A percentile compares a stretch with the other conserved stretches of the same genome.
phyloP scores from a whole-genome alignment of 768 basidiomycete species.

The Phanerodontia chrysosporium region DNA sequence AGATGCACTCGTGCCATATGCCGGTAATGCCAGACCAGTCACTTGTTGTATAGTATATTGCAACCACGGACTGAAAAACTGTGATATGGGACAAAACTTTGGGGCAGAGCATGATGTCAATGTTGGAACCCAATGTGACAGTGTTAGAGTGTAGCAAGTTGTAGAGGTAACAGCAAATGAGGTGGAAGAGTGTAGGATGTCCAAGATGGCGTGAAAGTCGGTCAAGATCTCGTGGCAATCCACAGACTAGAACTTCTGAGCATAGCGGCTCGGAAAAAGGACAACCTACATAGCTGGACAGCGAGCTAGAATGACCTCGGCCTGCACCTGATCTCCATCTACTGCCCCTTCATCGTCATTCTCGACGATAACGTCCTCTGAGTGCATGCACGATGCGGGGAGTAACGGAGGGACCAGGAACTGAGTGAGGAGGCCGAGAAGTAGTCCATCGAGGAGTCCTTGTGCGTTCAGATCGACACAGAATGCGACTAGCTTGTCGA shows the following conservation, averaged over 20 bases:
- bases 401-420: no score
- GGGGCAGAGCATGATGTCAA: neutral
- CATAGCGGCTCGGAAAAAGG: neutral
- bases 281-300: neutral
- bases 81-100: neutral
- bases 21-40: conserved; percentile 11
- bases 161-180: neutral
- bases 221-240: no score
- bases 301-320: neutral
- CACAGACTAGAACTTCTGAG: no score
- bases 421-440: no score
- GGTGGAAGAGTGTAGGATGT: no score
- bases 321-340: neutral
- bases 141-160: neutral
- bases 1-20: conserved; percentile 23
- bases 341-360: no score
- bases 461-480: conserved; percentile 15
- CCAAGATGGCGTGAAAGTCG: no score
- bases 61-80: conserved; percentile 17
- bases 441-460: conserved; percentile 11
- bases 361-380: no score
- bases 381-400: neutral
- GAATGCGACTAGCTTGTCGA: conserved; percentile 22
- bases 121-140: neutral
- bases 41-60: conserved; percentile 24